Percentiles rank a stretch among this genome's conserved stretches.
phyloP scores from a whole-genome alignment of 2,329 filamentous ascomycete genomes.

The Trichoderma asperellum region DNA sequence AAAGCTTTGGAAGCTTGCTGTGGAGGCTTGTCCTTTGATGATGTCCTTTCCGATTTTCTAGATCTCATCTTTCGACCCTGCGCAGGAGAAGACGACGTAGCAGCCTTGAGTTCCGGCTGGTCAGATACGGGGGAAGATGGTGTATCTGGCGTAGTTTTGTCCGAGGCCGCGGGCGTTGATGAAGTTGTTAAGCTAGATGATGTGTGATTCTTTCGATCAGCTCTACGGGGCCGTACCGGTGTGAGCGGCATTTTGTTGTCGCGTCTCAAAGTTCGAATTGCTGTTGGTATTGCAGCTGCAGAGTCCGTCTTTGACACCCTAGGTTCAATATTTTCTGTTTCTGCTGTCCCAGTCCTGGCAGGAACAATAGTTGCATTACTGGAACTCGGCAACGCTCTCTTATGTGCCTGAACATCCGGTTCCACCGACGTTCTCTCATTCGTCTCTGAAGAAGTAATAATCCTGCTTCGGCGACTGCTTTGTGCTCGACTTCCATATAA shows the following conservation, averaged over 20 bases:
- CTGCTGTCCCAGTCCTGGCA: not conserved
- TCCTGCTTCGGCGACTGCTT: slow-evolving; percentile 4
- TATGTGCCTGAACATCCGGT: not conserved
- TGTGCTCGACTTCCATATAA: slow-evolving; percentile 12
- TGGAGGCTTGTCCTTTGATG: slow-evolving; percentile 38
- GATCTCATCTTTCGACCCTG: slow-evolving; percentile 32
- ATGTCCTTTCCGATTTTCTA: slow-evolving; percentile 29
- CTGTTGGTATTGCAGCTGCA: not conserved
- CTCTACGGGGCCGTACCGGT: slow-evolving; percentile 32
- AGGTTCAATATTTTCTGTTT: not conserved
- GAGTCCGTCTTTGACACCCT: not conserved
- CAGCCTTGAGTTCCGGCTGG: slow-evolving; percentile 31
- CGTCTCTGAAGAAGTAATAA: slow-evolving; percentile 10
- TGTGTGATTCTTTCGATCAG: slow-evolving; percentile 31
- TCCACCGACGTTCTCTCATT: slow-evolving; percentile 16
- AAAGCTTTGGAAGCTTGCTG: slow-evolving; percentile 33
- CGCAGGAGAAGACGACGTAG: slow-evolving; percentile 36
- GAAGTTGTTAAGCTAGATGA: slow-evolving; percentile 49
- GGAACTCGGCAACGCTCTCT: not conserved
- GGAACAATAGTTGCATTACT: slow-evolving; percentile 4
- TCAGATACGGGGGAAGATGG: slow-evolving; percentile 40
- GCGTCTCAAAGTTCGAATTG: slow-evolving; percentile 27
- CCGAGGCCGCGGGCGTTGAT: slow-evolving; percentile 47
- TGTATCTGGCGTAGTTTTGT: slow-evolving; percentile 44
- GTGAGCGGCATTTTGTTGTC: slow-evolving; percentile 34